Evolutionary conservation across 164 flowering plant genomes (phyloP).

Genomic region (Paratinospora sagittata): DNA sequence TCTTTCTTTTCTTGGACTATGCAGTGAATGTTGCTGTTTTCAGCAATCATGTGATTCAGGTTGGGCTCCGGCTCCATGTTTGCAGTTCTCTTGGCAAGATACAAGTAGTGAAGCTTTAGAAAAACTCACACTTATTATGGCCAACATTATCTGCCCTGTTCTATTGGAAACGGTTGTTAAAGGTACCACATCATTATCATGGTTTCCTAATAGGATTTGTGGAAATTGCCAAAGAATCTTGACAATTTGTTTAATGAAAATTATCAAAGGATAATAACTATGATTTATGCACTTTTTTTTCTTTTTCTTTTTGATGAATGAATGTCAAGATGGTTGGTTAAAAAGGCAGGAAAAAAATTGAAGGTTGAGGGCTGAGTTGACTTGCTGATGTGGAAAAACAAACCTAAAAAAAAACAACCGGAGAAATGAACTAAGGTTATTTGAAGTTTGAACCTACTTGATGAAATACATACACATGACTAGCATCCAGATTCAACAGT

Average conservation of each 20-base stretch:
- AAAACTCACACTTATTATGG: slow-evolving; percentile 38
- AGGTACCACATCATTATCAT: slow-evolving; percentile 33
- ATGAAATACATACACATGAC: no score
- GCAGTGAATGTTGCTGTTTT: slow-evolving; percentile 68
- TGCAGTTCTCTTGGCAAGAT: slow-evolving; percentile 48
- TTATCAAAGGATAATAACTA: not conserved
- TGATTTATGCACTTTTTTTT: not conserved
- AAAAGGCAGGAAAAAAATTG: not conserved
- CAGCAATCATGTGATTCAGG: slow-evolving; percentile 28
- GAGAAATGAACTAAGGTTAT: not conserved
- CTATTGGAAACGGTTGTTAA: slow-evolving; percentile 63
- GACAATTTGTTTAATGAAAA: not conserved
- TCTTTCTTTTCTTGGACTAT: slow-evolving; percentile 11
- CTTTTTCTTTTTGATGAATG: not conserved
- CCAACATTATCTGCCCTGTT: slow-evolving; percentile 56
- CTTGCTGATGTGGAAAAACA: not conserved
- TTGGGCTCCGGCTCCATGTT: slow-evolving; percentile 49
- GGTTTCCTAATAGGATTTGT: not conserved
- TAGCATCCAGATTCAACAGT: no score
- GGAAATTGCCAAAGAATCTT: not conserved
- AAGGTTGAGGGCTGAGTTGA: not conserved
- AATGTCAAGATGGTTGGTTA: not conserved
- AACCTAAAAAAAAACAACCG: not conserved
- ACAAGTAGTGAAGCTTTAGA: slow-evolving; percentile 35
- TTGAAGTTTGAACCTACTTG: no score